Evolutionary conservation across 768 basidiomycete species (phyloP).

Genomic region (Multifurca ochricompacta): DNA sequence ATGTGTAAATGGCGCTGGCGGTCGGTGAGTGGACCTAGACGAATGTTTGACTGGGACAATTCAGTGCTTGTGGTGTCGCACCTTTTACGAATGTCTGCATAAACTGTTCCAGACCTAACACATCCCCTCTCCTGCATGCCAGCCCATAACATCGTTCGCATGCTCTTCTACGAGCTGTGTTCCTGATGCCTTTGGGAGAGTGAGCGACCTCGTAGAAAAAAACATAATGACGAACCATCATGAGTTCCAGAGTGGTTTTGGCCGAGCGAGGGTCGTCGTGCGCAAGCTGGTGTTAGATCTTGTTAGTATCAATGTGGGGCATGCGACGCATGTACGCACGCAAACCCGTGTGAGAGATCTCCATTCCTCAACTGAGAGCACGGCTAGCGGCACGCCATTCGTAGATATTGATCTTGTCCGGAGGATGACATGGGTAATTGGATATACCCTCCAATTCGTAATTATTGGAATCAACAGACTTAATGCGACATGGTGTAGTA

Average conservation of each 20-base stretch:
- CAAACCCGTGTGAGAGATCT: conserved; percentile 45
- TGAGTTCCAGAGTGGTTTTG: conserved; percentile 43
- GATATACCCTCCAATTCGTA: neutral
- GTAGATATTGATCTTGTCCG: neutral
- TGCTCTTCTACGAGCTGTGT: conserved; percentile 28
- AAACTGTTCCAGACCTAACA: conserved; percentile 35
- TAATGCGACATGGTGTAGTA: neutral
- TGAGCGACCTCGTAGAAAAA: neutral
- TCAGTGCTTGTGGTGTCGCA: conserved; percentile 23
- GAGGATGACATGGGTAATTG: neutral
- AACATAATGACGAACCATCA: conserved; percentile 33
- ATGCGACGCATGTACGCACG: conserved; percentile 40
- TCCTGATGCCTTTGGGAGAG: conserved; percentile 1
- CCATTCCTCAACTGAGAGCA: conserved; percentile 36
- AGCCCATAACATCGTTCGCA: conserved; percentile 12
- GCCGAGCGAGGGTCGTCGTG: conserved; percentile 42
- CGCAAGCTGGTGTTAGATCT: conserved; percentile 33
- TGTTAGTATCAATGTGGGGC: neutral
- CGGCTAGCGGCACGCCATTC: conserved; percentile 27
- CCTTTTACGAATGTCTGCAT: conserved; percentile 36
- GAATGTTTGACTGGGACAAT: conserved; percentile 7
- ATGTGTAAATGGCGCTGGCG: conserved; percentile 65
- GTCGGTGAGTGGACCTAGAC: conserved; percentile 35
- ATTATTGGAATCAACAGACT: neutral
- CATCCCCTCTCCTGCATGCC: conserved; percentile 14